Evolutionary conservation across 192 early-diverging fungal species (phyloP).

Genomic region (Geosiphon pyriformis): DNA sequence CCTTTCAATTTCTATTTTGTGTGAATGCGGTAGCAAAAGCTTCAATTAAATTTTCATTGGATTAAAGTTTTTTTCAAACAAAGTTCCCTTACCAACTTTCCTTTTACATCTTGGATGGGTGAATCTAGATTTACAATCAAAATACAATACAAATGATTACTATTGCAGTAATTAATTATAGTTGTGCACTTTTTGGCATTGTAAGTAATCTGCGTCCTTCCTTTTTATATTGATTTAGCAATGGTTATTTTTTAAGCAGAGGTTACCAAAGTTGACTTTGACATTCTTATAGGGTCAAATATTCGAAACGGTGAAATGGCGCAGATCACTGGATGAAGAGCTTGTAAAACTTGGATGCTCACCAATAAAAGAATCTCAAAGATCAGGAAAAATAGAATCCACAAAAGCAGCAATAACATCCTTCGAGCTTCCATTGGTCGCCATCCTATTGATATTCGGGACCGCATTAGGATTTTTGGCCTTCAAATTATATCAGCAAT

Average conservation of each 20-base stretch:
- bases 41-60: background rate
- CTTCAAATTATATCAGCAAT: constrained; percentile 12
- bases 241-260: background rate
- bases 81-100: no score
- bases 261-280: background rate
- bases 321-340: background rate
- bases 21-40: constrained; percentile 5
- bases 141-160: constrained; percentile 20
- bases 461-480: constrained; percentile 9
- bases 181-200: constrained; percentile 1
- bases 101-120: no score
- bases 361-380: background rate
- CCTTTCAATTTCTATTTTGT: constrained; percentile 14
- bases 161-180: constrained; percentile 17
- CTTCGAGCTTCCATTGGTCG: constrained; percentile 4
- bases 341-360: background rate
- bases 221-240: background rate
- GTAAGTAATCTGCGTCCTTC: background rate
- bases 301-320: constrained; percentile 8
- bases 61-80: background rate
- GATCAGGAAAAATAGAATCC: no score
- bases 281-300: constrained; percentile 13
- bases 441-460: constrained; percentile 6
- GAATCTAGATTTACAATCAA: constrained; percentile 23
- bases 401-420: background rate